Evolutionary conservation across 2,329 filamentous ascomycete genomes (phyloP).

Genomic region (Stagonosporopsis cucurbitacearum): DNA sequence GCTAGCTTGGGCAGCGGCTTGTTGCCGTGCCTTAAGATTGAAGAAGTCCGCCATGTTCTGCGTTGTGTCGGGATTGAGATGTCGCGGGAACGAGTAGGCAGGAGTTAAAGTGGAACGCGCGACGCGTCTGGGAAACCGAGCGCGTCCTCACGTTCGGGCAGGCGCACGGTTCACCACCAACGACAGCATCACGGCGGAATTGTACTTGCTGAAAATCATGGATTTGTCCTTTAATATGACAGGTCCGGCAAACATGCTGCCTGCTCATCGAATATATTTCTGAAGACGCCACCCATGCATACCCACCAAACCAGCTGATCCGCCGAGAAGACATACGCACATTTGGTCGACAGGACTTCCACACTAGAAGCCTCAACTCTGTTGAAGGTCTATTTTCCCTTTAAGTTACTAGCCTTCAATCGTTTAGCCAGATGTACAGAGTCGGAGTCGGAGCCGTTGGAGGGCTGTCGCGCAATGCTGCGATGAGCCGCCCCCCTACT

Average conservation of each 20-base stretch:
- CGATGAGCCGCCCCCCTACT: slow-evolving; percentile 46
- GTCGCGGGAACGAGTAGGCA: slow-evolving; percentile 14
- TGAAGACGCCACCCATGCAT: slow-evolving; percentile 18
- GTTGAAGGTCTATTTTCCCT: slow-evolving; percentile 36
- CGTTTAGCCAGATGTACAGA: slow-evolving; percentile 69
- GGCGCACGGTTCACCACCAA: slow-evolving; percentile 23
- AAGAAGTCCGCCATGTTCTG: slow-evolving; percentile 85
- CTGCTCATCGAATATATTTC: neutral
- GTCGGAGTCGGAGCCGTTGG: slow-evolving; percentile 55
- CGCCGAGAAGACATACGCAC: slow-evolving; percentile 5
- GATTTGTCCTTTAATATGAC: neutral
- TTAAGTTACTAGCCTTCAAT: slow-evolving; percentile 67
- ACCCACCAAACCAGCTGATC: neutral
- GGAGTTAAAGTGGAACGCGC: slow-evolving; percentile 42
- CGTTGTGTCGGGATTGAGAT: slow-evolving; percentile 12
- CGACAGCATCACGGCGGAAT: slow-evolving; percentile 1
- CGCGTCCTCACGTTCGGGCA: slow-evolving; percentile 41
- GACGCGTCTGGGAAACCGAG: slow-evolving; percentile 21
- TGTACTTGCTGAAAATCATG: neutral
- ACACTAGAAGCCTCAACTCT: slow-evolving; percentile 24
- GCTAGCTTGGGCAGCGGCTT: slow-evolving; percentile 74
- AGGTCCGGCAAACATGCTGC: slow-evolving; percentile 15
- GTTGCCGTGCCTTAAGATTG: slow-evolving; percentile 84
- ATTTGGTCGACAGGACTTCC: slow-evolving; percentile 29
- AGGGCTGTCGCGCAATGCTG: slow-evolving; percentile 34